phyloP scores from a whole-genome alignment of 1,284 basidiomycete genomes.

The Microbotryomycetes sp. region DNA sequence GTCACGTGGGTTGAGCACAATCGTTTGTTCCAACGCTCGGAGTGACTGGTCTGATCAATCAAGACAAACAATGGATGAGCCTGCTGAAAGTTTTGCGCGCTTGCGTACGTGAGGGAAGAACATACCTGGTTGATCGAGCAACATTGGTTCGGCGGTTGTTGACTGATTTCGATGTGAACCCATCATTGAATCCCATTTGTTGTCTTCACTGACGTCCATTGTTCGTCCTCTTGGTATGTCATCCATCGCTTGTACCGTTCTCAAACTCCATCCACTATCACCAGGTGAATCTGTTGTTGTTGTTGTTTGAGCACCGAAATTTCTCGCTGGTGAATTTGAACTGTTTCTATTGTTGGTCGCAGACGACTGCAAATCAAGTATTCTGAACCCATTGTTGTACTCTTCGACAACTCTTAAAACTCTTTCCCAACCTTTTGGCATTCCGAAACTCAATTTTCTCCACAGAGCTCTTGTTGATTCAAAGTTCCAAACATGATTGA shows the following conservation, averaged over 20 bases:
- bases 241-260: neutral
- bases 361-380: conserved; percentile 6
- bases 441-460: conserved; percentile 28
- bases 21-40: neutral
- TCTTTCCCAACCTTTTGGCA: conserved; percentile 26
- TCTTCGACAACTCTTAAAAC: conserved; percentile 27
- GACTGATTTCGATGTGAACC: neutral
- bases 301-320: neutral
- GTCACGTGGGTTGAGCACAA: conserved; percentile 7
- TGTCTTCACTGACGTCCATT: neutral
- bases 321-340: neutral
- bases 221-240: neutral
- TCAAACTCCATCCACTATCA: conserved; percentile 2
- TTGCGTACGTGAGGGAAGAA: too few relatives aligned
- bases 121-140: neutral
- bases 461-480: conserved; percentile 27
- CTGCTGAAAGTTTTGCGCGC: too few relatives aligned
- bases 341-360: neutral
- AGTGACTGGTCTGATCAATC: neutral
- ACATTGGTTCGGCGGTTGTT: neutral
- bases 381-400: conserved; percentile 17
- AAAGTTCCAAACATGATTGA: conserved; percentile 22
- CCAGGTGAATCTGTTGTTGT: neutral
- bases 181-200: neutral
- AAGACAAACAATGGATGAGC: too few relatives aligned